Base-by-base conservation (phyloP, 2,329 filamentous ascomycete species). In the Metarhizium rileyi region DNA sequence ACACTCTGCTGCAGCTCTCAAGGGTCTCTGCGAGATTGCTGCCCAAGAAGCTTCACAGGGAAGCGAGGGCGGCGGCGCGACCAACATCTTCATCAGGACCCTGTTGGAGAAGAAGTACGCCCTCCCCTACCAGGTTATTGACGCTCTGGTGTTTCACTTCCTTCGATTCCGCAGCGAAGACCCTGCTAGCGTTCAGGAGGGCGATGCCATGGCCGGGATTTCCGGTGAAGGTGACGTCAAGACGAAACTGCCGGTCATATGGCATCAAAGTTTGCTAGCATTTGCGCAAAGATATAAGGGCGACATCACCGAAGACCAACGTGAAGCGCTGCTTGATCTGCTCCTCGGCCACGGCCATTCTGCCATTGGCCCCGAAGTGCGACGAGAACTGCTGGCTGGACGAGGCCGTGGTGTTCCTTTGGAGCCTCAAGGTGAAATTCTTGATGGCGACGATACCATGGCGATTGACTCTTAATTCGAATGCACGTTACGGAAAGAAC, bases 101-200 rank as follows among this genome's bases (percentile, higher is more conserved):
- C 77, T 98, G 35, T 74, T 98, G 4, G 91, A 96, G 69, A 98
- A 98, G 78, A 94, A 94, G 64, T 97, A 98, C 59, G 93, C 93
- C 0, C 74, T 98, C 10, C 93, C 91, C 0, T 96, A 87, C 71
- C 91, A 95, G 68, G 91, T 95, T 48, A 83, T 98, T 46, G 93
- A 98, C 60, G 85, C 90, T 2, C 74, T 97, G 2, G 93, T 98
- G 9, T 97, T 97, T 72, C 91, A 98, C 68, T 98, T 98, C 68
- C 68, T 97, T 54, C 85, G 93, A 16, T 96, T 95, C 73, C 79
- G 87, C 30, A 86, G 79, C 48, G 76, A 80, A 25, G 83, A 87
- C 53, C 77, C 81, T 3, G 73, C 76, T 3, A 72, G 73, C 10
- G 74, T 77, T 18, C 73, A 78, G 28, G 59, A 57, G 3, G 66